These are phyloP conservation scores for Choiromyces venosus DNA, from an alignment of 495 filamentous ascomycete species.

Conservation along the genomic window DNA sequence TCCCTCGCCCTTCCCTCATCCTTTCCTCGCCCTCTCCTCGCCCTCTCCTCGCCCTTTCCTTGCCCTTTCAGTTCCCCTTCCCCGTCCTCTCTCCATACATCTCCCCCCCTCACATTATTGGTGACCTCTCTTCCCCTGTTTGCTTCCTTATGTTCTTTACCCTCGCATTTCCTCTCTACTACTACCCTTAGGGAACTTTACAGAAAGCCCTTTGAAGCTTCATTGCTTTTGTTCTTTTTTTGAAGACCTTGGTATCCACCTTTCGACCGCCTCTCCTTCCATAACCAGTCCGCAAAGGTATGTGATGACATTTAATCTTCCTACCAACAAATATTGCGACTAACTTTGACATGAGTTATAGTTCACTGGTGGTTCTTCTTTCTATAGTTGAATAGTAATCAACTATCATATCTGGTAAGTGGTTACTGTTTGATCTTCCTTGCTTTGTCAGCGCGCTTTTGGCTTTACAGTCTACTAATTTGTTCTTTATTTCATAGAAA, in stretches of 20 bases:
- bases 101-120: neutral
- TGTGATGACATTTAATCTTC: neutral
- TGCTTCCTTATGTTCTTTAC: neutral
- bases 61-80: neutral
- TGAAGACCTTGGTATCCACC: neutral
- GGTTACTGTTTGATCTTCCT: neutral
- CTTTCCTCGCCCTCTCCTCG: neutral
- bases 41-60: neutral
- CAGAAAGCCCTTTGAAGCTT: neutral
- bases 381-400: neutral
- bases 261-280: neutral
- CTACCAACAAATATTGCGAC: neutral
- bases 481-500: neutral
- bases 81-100: neutral
- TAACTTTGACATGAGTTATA: neutral
- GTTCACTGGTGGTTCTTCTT: neutral
- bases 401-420: neutral
- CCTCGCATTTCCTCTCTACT: neutral
- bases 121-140: neutral
- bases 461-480: neutral
- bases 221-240: neutral
- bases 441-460: neutral
- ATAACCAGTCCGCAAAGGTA: neutral
- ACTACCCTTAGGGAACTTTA: neutral
- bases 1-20: neutral